Base-by-base conservation (phyloP, 208 protist species). In the Leishmania lainsoni region DNA sequence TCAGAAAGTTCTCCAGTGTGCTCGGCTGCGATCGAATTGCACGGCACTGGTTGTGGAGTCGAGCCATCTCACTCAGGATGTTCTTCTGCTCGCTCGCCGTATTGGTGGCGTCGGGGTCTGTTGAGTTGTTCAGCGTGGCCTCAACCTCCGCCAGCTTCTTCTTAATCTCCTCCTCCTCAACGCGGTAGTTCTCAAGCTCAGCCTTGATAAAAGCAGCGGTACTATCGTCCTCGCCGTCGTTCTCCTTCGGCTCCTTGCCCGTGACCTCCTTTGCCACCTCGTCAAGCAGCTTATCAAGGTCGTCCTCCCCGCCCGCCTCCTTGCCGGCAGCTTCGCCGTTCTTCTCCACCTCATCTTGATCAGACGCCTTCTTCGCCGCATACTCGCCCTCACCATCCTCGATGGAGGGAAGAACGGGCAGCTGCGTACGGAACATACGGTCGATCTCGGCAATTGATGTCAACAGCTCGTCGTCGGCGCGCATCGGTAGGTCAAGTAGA, bases 261-360 rank as follows among this genome's bases (percentile, higher is more conserved):
- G 75, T 83, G 75, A 91, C 90, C 85, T 96, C 92, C 77, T 94
- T 87, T 3, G 89, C 91, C 8, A 90, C 92, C 86, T 96, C 92
- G 26, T 96, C 92, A 52, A 96, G 87, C 61, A 96, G 86, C 69
- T 91, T 89, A 42, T 96, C 91, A 1, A 95, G 85, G 84, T 96
- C 87, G 48, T 93, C 91, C 45, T 93, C 88, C 10, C 85, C 89
- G 54, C 59, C 75, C 32, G 68, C 80, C 20, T 81, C 81, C 49
- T 32, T 76, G 14, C 6, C 79, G 12, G 1, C 45, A 16, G 56
- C 76, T 10, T 71, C 29, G 45, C n/a, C 73, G n/a, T 75, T 72
- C 71, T 79, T 69, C 32, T 68, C 61, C 32, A 71, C 77, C 63
- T 73, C 75, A 35, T 78, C 80, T 76, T 92, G 81, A 54, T 91